A percentile compares a stretch with the other conserved stretches of the same genome.
Conservation (phyloP, 257 asterid species). For the Solanum habrochaites region DNA sequence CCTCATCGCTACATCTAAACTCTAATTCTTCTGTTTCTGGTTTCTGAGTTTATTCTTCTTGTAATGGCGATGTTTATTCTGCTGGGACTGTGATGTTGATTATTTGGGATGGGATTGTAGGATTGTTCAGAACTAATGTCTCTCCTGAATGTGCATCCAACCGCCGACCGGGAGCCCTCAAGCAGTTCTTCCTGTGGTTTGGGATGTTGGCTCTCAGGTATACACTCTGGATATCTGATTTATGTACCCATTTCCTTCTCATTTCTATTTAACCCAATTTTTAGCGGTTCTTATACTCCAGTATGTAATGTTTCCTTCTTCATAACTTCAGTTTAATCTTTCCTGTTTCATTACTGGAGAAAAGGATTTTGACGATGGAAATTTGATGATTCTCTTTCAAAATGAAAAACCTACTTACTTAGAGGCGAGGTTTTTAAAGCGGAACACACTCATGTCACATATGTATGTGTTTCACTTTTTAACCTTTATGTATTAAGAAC, state of each 20-base stretch:
- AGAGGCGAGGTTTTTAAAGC: neutral
- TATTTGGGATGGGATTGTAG: slow-evolving; percentile 97
- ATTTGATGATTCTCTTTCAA: neutral
- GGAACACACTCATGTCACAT: neutral
- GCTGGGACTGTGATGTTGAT: slow-evolving; percentile 96
- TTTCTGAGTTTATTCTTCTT: neutral
- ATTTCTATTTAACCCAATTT: neutral
- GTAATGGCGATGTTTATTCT: slow-evolving; percentile 55
- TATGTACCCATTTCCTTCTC: neutral
- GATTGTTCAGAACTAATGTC: slow-evolving; percentile 72
- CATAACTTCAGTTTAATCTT: neutral
- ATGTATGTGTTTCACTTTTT: neutral
- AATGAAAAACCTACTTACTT: neutral
- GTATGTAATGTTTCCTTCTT: neutral
- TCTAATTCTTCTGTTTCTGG: neutral
- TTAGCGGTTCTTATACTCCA: neutral
- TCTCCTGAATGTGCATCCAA: slow-evolving; percentile 35
- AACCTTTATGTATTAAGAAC: neutral
- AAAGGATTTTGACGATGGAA: neutral
- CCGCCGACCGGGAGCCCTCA: slow-evolving; percentile 70
- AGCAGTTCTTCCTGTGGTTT: slow-evolving; percentile 78
- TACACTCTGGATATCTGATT: neutral
- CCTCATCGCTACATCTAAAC: neutral
- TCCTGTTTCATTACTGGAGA: neutral
- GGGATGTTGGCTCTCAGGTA: slow-evolving; percentile 85